Percentiles rank a stretch among this genome's conserved stretches.
Evolutionary conservation across 768 basidiomycete genomes (phyloP).

Genomic region (Amanita rimosa): DNA sequence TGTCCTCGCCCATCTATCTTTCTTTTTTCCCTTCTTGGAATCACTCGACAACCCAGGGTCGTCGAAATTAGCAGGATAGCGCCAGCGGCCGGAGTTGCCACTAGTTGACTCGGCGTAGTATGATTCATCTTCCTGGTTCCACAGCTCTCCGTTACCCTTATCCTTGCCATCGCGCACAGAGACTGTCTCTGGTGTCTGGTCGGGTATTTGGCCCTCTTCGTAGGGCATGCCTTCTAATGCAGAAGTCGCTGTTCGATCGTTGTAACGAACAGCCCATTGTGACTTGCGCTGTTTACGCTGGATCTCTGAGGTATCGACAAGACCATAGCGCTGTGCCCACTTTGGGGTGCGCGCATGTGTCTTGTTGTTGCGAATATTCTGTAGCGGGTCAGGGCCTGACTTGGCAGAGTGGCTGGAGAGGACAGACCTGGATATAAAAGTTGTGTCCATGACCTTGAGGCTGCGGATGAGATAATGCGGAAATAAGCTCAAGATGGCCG

Average conservation of each 20-base stretch:
- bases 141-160: conserved; percentile 51
- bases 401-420: conserved; percentile 1
- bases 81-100: conserved; percentile 56
- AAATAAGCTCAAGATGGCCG: background rate
- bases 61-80: conserved; percentile 77
- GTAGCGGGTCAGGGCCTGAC: conserved; percentile 2
- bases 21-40: conserved; percentile 62
- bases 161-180: conserved; percentile 16
- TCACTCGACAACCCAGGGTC: conserved; percentile 35
- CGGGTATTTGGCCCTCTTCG: conserved; percentile 70
- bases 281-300: conserved; percentile 70
- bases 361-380: conserved; percentile 97
- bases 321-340: conserved; percentile 86
- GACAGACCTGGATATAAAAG: conserved; percentile 74
- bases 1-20: conserved; percentile 80
- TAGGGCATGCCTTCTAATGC: conserved; percentile 59
- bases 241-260: conserved; percentile 65
- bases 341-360: conserved; percentile 88
- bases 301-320: conserved; percentile 72
- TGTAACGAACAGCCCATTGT: conserved; percentile 82
- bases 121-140: conserved; percentile 66
- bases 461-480: conserved; percentile 4
- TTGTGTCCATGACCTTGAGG: conserved; percentile 77
- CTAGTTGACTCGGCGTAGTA: conserved; percentile 46
- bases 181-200: background rate